Evolutionary conservation across 306 rosid species (phyloP).

Genomic region (Rosa multiflora): DNA sequence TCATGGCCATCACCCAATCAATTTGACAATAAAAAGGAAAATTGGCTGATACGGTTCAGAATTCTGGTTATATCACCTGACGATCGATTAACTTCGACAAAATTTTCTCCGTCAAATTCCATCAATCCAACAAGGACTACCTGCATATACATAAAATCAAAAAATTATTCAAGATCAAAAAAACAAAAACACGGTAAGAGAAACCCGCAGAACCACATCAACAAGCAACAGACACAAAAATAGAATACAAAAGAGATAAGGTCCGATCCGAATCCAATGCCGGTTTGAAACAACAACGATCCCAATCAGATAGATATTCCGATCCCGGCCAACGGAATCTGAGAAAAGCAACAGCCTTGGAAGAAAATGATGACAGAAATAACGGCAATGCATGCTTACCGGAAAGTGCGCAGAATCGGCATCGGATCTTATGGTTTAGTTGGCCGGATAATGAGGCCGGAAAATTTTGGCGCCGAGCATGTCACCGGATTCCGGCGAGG

Average conservation of each 20-base stretch:
- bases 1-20: conserved; percentile 21
- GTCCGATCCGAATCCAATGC: conserved; percentile 45
- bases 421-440: conserved; percentile 40
- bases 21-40: conserved; percentile 24
- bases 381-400: conserved; percentile 39
- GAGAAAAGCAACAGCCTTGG: neutral
- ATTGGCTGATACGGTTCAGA: conserved; percentile 17
- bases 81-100: conserved; percentile 19
- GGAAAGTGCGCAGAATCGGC: conserved; percentile 25
- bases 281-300: neutral
- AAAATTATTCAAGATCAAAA: neutral
- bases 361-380: neutral
- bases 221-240: neutral
- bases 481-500: conserved; percentile 35
- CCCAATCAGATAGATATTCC: conserved; percentile 13
- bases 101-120: conserved; percentile 27
- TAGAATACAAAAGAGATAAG: conserved; percentile 11
- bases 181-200: conserved; percentile 4
- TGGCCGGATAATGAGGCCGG: conserved; percentile 33
- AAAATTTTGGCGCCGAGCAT: conserved; percentile 35
- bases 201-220: neutral
- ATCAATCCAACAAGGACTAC: conserved; percentile 36
- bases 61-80: conserved; percentile 22
- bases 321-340: conserved; percentile 19
- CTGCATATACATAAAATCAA: conserved; percentile 35